A percentile compares a stretch with the other conserved stretches of the same genome.
phyloP scores from a whole-genome alignment of 495 filamentous ascomycete genomes.

The Neurospora sp. region DNA sequence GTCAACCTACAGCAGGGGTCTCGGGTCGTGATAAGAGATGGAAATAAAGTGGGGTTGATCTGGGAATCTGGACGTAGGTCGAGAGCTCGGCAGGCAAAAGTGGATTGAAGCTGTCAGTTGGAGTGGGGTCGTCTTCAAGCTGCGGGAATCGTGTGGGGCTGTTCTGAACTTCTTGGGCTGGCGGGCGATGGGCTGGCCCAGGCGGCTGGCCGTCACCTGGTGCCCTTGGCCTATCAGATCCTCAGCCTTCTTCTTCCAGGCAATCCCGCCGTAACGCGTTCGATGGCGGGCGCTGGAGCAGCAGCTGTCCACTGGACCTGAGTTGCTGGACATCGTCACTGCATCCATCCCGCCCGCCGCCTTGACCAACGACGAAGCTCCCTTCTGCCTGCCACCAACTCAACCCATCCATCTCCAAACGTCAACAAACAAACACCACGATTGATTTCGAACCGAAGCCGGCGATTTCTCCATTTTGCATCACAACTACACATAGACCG shows the following conservation, averaged over 20 bases:
- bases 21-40: slow-evolving; percentile 14
- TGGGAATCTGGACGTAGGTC: background rate
- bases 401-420: slow-evolving; percentile 3
- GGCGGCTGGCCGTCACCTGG: background rate
- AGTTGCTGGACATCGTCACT: background rate
- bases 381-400: slow-evolving; percentile 14
- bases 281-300: slow-evolving; percentile 18
- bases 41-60: slow-evolving; percentile 2
- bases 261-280: slow-evolving; percentile 32
- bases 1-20: slow-evolving; percentile 12
- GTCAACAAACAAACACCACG: background rate
- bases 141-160: background rate
- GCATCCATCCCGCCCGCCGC: background rate
- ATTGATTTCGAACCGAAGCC: background rate
- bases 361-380: slow-evolving; percentile 21
- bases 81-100: background rate
- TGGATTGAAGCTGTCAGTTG: slow-evolving; percentile 7
- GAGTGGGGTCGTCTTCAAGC: slow-evolving; percentile 4
- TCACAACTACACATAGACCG: background rate
- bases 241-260: slow-evolving; percentile 28
- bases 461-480: background rate
- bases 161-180: background rate
- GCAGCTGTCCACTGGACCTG: slow-evolving; percentile 5
- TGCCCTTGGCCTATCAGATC: background rate
- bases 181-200: background rate